Percentiles rank a stretch among this genome's conserved stretches.
Conservation (phyloP, 2,329 filamentous ascomycete species). For the Aspergillus arachidicola region DNA sequence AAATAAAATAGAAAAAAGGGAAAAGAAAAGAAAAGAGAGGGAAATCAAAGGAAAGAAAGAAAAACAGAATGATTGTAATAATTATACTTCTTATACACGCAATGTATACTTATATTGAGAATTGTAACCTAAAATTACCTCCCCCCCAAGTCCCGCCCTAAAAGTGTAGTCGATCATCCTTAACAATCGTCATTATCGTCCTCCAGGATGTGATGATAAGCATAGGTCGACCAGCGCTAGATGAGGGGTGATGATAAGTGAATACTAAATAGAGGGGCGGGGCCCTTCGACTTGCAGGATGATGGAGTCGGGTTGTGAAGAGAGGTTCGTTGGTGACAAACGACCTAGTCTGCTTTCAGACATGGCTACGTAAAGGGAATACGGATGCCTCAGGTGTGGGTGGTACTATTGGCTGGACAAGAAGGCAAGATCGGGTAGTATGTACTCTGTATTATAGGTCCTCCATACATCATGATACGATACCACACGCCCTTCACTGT, state of each 20-base stretch:
- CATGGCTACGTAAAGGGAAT: constrained; percentile 1
- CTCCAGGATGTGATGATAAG: not conserved
- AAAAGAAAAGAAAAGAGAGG: not conserved
- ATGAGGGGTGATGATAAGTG: constrained; percentile 11
- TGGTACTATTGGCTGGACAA: not conserved
- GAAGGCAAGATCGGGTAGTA: not conserved
- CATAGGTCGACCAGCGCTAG: not conserved
- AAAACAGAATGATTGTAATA: not conserved
- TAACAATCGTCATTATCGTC: not conserved
- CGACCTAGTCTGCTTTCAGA: constrained; percentile 16
- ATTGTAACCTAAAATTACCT: not conserved
- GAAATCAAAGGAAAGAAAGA: not conserved
- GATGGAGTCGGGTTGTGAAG: not conserved
- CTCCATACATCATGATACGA: not conserved
- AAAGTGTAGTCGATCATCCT: not conserved
- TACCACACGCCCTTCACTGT: not conserved
- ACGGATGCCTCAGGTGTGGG: not conserved
- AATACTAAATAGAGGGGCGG: constrained; percentile 11
- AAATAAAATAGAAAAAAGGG: not conserved
- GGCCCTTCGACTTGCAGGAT: constrained; percentile 1
- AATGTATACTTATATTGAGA: not conserved
- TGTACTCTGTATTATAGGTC: not conserved
- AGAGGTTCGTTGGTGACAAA: constrained; percentile 5
- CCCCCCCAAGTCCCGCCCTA: not conserved
- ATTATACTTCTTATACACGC: not conserved